Conservation (phyloP, 495 filamentous ascomycete species). For the Chaetomium fimeti region DNA sequence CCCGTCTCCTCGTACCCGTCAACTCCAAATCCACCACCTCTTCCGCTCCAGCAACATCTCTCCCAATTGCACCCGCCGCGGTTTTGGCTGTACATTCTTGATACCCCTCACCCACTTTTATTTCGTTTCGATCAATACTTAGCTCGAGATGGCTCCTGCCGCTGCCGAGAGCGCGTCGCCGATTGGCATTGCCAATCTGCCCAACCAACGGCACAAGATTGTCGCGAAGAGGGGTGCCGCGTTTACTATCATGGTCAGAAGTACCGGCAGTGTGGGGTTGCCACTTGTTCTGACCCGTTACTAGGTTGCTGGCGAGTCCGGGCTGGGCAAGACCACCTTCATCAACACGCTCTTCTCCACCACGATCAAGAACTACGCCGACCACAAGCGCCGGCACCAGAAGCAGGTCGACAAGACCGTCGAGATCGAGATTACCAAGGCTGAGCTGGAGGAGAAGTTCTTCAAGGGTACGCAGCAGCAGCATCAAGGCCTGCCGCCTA, state of each 20-base stretch:
- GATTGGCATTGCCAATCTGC: conserved; percentile 99
- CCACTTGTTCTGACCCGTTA: conserved; percentile 9
- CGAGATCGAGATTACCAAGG: conserved; percentile 99
- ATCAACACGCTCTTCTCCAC: conserved; percentile 99
- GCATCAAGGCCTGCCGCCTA: conserved; percentile 15
- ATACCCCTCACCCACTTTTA: conserved; percentile 17
- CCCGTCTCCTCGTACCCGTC: conserved; percentile 24
- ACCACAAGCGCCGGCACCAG: conserved; percentile 95
- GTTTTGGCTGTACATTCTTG: conserved; percentile 22
- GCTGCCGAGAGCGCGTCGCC: conserved; percentile 83
- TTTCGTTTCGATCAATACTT: conserved; percentile 18
- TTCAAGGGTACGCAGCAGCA: conserved; percentile 77
- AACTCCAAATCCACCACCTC: conserved; percentile 30
- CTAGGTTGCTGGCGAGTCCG: conserved; percentile 96
- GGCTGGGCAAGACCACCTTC: conserved; percentile 98
- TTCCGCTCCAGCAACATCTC: conserved; percentile 19
- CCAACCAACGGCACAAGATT: conserved; percentile 99
- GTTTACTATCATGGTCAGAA: conserved; percentile 94
- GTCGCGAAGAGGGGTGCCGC: conserved; percentile 98
- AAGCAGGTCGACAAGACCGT: conserved; percentile 99
- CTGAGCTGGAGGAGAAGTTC: conserved; percentile 99
- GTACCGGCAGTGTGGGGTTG: neutral
- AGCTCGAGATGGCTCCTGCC: conserved; percentile 65
- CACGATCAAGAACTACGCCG: conserved; percentile 99
- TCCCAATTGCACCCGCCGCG: conserved; percentile 26